Base-by-base conservation (phyloP, 2,329 filamentous ascomycete species). In the Orbilia blumenaviensis region DNA sequence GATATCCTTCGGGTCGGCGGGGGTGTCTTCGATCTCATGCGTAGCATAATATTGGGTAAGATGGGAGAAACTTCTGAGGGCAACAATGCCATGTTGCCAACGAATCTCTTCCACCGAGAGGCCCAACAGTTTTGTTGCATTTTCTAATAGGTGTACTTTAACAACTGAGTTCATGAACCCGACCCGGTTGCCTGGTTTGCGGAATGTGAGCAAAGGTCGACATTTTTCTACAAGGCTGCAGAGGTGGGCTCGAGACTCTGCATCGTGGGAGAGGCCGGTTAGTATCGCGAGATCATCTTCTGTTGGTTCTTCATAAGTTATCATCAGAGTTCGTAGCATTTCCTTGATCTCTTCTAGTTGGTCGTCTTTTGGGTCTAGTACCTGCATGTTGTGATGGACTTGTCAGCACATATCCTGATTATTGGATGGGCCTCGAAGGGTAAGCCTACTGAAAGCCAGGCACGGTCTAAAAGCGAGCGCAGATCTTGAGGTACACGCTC, bases 31-130 rank as follows among this genome's bases (percentile, higher is more conserved):
- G 14, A 76, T 68, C 29, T 34, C 63, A 27, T 78, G 75, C 1
- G 78, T 64, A 38, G 74, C 61, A 23, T 84, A 82, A 0, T 44
- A 66, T 2, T 83, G 82, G 38, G 82, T 81, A 7, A 85, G 60
- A 29, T 84, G 83, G 1, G 81, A 80, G 62, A 84, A 83, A 0
- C 82, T 82, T 8, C 84, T 80, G 3, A 84, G 79, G 1, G 82
- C 82, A 2, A 85, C 78, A 1, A 85, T 81, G 1, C 84, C 84
- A n/a, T 85, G 83, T 41, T 85, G 84, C 78, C 83, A 81, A 60
- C 82, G 84, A 12, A 81, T 82, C 10, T 83, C 84, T 41, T 84
- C 83, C 0, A 80, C 74, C 0, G 83, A 83, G 42, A 84, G 80
- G 0, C 82, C 81, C 1, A 85, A 80, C 3, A 81, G 78, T 46